Evolutionary conservation across 345 rosid genomes (phyloP).

Genomic region (Toxicodendron radicans): DNA sequence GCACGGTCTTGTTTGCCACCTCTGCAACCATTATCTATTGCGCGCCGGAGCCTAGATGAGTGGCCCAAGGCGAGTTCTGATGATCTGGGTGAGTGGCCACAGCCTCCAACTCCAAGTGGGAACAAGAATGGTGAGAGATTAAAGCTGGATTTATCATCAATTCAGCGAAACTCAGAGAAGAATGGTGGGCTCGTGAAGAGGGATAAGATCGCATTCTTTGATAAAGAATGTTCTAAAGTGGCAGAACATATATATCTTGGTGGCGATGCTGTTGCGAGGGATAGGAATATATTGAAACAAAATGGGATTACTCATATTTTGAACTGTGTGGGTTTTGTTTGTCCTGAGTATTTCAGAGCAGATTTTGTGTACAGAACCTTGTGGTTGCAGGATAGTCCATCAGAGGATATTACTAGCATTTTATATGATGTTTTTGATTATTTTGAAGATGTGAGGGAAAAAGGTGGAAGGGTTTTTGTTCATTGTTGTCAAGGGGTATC

Average conservation of each 20-base stretch:
- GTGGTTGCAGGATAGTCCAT: constrained; percentile 98
- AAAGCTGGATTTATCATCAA: constrained; percentile 88
- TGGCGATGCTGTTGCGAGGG: constrained; percentile 95
- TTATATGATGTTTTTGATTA: constrained; percentile 97
- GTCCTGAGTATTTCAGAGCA: constrained; percentile 93
- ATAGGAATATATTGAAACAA: constrained; percentile 71
- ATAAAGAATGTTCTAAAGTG: constrained; percentile 95
- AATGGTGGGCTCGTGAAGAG: constrained; percentile 76
- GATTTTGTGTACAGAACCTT: constrained; percentile 88
- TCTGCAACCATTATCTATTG: constrained; percentile 85
- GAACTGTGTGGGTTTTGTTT: constrained; percentile 96
- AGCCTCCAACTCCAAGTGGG: constrained; percentile 85
- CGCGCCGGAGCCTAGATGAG: constrained; percentile 92
- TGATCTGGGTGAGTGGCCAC: constrained; percentile 96
- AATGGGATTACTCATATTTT: constrained; percentile 91
- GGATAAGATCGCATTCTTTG: constrained; percentile 92
- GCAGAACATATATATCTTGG: constrained; percentile 95
- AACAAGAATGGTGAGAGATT: constrained; percentile 79
- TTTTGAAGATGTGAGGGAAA: constrained; percentile 98
- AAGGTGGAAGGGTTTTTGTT: constrained; percentile 86
- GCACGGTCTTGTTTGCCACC: constrained; percentile 94
- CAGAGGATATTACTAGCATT: constrained; percentile 98
- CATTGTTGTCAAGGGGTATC: constrained; percentile 99
- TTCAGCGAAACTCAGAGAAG: constrained; percentile 62
- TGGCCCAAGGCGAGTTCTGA: constrained; percentile 99